Evolutionary conservation across 306 rosid genomes (phyloP), one percentile per base, ranked within the genome.

Genomic region (Corylus americana): DNA sequence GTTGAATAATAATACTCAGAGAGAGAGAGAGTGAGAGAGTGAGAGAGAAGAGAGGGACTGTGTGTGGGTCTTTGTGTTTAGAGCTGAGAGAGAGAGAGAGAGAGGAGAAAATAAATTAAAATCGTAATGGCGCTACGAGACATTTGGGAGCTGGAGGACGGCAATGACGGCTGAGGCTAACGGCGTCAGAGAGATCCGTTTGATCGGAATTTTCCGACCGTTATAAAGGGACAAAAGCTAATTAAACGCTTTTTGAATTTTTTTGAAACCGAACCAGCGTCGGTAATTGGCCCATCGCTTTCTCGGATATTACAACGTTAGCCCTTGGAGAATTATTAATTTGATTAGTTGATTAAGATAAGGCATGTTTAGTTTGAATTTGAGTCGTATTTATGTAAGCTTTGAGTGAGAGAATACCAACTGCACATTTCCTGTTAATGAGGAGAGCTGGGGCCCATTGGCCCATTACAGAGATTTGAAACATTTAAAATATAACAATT

Each of bases 131-230:
- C 85, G 92, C 86, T 84, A 81, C 85, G 80, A 51, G 80, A 80
- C 75, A 81, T 85, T 83, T 81, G 83, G 70, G 73, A 85, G 74
- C 68, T 20, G 25, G 48, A 71, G 17, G 91, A 73, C 85, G 85
- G 87, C 84, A 25, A 9, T 17, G 79, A 75, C 79, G 74, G 75
- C 31, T 48, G 55, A 25, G 1, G 11, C 4, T 83, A 82, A 89
- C 96, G 93, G 70, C 93, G 93, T 89, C 73, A 53, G 42, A 7
- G 37, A 62, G 44, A 70, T 77, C 83, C 88, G 89, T 85, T 89
- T 20, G 14, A 71, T 76, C 7, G 70, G 66, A 67, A 55, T 78
- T 79, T 79, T 80, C 81, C 85, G 96, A 92, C 97, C 93, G 97
- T 92, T 92, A 85, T 74, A 80, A 84, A 84, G 42, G 70, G 91